Evolutionary conservation across 177 flowering plant genomes (phyloP).

Genomic region (Vitis hybrid): DNA sequence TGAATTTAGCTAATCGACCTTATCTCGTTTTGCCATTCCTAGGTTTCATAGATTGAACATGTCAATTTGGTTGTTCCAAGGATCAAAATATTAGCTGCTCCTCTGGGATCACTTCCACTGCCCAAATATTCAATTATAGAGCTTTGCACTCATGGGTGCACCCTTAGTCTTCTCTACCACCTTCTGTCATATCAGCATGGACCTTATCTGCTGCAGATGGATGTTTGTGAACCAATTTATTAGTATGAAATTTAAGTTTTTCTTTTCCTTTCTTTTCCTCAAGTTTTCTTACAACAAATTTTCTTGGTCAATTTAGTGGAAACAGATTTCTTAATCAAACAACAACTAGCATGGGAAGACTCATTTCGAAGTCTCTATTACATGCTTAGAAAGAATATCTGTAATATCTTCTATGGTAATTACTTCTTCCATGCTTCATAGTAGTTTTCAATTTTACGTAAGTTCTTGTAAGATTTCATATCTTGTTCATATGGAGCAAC

Average conservation of each 20-base stretch:
- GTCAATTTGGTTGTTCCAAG: constrained; percentile 21
- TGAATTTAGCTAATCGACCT: too few relatives aligned
- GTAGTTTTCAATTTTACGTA: not conserved
- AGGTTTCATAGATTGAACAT: constrained; percentile 75
- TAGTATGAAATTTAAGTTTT: not conserved
- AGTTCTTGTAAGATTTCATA: too few relatives aligned
- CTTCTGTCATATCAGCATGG: constrained; percentile 69
- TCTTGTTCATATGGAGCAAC: not conserved
- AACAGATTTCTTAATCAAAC: constrained; percentile 63
- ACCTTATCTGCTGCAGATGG: constrained; percentile 52
- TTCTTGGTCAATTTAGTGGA: constrained; percentile 31
- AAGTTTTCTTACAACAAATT: not conserved
- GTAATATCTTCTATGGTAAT: constrained; percentile 82
- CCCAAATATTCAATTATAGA: constrained; percentile 31
- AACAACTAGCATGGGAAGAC: constrained; percentile 87
- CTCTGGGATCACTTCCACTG: constrained; percentile 17
- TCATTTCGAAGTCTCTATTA: constrained; percentile 89
- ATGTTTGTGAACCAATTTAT: constrained; percentile 46
- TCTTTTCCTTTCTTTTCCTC: not conserved
- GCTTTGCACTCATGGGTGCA: constrained; percentile 79
- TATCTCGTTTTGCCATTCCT: constrained; percentile 9
- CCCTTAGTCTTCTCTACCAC: constrained; percentile 81
- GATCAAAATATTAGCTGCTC: constrained; percentile 20
- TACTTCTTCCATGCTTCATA: not conserved
- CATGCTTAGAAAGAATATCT: constrained; percentile 75